Percentiles rank a stretch among this genome's conserved stretches.
Conservation (phyloP, 208 protist species). For the Leishmania turanica region DNA sequence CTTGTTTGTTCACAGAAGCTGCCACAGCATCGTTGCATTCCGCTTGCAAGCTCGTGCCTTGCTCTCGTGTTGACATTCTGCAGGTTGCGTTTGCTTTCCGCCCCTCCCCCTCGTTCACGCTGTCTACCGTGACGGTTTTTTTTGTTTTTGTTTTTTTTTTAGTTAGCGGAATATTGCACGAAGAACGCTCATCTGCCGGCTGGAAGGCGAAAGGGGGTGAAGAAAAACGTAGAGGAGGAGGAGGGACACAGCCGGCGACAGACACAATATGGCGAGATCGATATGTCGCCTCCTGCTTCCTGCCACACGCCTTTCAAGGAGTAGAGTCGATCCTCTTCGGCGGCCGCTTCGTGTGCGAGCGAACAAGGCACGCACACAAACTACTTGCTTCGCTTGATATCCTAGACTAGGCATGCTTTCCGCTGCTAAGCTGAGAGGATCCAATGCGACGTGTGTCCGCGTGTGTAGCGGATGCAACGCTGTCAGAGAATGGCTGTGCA, state of each 20-base stretch:
- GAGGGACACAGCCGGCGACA: background rate
- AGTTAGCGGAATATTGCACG: background rate
- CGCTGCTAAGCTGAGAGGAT: background rate
- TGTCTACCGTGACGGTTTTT: background rate
- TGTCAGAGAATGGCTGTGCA: background rate
- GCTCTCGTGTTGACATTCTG: background rate
- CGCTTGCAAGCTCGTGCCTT: background rate
- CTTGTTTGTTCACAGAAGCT: background rate
- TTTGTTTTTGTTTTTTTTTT: background rate
- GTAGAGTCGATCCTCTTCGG: background rate
- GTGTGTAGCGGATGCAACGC: background rate
- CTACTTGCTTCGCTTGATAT: background rate
- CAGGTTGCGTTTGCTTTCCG: background rate
- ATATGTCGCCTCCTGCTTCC: background rate
- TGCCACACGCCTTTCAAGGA: background rate
- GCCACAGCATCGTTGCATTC: background rate
- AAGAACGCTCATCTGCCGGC: background rate
- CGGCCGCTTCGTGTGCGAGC: background rate
- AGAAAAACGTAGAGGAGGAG: background rate
- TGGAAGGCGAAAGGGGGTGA: background rate
- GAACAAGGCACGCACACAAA: background rate
- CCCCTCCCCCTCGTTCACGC: background rate
- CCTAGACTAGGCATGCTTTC: background rate
- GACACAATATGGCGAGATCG: background rate
- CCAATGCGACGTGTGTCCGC: background rate